These are phyloP conservation scores for Deuterostichococcus epilithicus DNA, from an alignment of 139 green algal genomes.

Conservation along the genomic window DNA sequence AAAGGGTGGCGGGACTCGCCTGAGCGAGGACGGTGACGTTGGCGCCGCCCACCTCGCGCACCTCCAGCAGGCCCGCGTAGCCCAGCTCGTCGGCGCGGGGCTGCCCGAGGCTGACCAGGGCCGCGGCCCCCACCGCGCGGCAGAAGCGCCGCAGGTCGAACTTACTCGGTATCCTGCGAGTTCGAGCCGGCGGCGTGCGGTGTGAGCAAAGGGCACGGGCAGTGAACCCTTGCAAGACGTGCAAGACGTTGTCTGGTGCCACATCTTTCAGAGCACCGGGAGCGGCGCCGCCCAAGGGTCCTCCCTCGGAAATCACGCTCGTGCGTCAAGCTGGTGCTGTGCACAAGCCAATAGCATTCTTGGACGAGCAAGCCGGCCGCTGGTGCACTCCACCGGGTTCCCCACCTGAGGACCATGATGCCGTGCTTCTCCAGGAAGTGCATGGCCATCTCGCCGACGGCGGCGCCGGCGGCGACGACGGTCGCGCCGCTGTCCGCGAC, in stretches of 20 bases:
- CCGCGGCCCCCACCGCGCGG: conserved; percentile 77
- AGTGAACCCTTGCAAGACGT: too few species aligned
- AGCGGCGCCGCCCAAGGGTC: too few species aligned
- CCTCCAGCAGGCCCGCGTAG: conserved; percentile 56
- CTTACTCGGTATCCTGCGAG: conserved; percentile 82
- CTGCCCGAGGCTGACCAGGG: conserved; percentile 66
- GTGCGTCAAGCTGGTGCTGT: too few species aligned
- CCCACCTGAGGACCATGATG: conserved; percentile 56
- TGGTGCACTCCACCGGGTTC: too few species aligned
- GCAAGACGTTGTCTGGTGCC: too few species aligned
- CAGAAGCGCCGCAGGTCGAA: conserved; percentile 94
- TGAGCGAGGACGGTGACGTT: conserved; percentile 78
- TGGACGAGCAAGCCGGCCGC: conserved; percentile 1
- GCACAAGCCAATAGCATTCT: too few species aligned
- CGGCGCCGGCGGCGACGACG: conserved; percentile 76
- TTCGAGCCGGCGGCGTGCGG: conserved; percentile 38
- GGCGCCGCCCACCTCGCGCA: conserved; percentile 86
- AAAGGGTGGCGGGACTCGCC: conserved; percentile 20
- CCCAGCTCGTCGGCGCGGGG: conserved; percentile 77
- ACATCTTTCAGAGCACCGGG: too few species aligned
- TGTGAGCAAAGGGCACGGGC: too few species aligned
- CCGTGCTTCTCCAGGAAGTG: conserved; percentile 96
- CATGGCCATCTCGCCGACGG: conserved; percentile 95
- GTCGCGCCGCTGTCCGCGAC: conserved; percentile 66
- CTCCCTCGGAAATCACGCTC: too few species aligned